These are phyloP conservation scores for Globisporangium mamillatum DNA, from an alignment of 352 stramenopile species.

Conservation along the genomic window DNA sequence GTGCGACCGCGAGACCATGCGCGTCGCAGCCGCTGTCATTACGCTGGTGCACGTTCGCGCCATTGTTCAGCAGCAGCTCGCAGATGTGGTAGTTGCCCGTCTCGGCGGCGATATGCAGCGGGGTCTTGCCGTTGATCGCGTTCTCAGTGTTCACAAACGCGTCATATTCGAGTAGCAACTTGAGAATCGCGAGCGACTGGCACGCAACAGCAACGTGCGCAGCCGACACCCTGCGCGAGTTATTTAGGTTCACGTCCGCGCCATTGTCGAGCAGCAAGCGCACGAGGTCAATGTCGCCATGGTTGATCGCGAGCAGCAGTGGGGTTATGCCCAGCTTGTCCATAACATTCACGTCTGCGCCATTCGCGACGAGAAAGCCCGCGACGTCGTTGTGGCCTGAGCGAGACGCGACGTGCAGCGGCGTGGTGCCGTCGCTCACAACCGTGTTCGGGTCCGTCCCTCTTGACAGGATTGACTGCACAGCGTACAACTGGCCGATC, in stretches of 20 bases:
- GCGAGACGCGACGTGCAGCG: slow-evolving; percentile 46
- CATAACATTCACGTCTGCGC: slow-evolving; percentile 38
- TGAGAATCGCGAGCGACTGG: slow-evolving; percentile 33
- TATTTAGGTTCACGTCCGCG: slow-evolving; percentile 51
- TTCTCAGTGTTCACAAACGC: slow-evolving; percentile 52
- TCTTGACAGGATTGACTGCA: slow-evolving; percentile 41
- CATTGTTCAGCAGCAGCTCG: slow-evolving; percentile 35
- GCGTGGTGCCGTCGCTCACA: slow-evolving; percentile 34
- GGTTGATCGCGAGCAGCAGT: slow-evolving; percentile 47
- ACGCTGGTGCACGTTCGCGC: slow-evolving; percentile 20
- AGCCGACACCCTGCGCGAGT: slow-evolving; percentile 38
- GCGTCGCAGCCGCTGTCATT: slow-evolving; percentile 15
- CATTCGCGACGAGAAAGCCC: slow-evolving; percentile 37
- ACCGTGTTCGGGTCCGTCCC: slow-evolving; percentile 40
- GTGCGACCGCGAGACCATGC: slow-evolving; percentile 12
- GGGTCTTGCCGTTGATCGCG: slow-evolving; percentile 46
- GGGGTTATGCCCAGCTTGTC: slow-evolving; percentile 44
- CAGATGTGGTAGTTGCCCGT: slow-evolving; percentile 48
- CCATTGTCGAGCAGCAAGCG: slow-evolving; percentile 42
- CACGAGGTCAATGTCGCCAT: slow-evolving; percentile 43
- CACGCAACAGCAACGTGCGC: slow-evolving; percentile 51
- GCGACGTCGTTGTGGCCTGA: slow-evolving; percentile 47
- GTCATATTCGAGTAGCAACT: slow-evolving; percentile 41
- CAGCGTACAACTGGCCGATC: slow-evolving; percentile 42
- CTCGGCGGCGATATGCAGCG: slow-evolving; percentile 56